phyloP scores from a whole-genome alignment of 2,329 filamentous ascomycete species.

The Fusarium ambrosium region DNA sequence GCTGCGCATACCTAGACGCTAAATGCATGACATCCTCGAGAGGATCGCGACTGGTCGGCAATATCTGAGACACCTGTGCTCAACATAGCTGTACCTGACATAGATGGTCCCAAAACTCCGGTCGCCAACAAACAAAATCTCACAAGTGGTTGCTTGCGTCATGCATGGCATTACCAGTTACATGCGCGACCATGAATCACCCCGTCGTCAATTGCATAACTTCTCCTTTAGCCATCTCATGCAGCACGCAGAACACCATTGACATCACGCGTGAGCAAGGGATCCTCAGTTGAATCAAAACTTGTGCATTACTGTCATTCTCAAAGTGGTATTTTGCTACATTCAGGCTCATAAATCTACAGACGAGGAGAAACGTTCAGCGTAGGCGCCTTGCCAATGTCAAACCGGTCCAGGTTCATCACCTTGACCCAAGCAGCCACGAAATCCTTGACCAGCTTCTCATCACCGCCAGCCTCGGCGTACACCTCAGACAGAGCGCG shows the following conservation, averaged over 20 bases:
- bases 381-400: conserved; percentile 50
- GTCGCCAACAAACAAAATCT: background rate
- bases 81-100: background rate
- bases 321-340: conserved; percentile 42
- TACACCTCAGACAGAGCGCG: conserved; percentile 80
- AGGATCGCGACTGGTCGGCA: background rate
- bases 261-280: background rate
- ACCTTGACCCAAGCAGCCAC: conserved; percentile 80
- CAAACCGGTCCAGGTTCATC: conserved; percentile 79
- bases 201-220: background rate
- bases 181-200: background rate
- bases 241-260: background rate
- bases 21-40: background rate
- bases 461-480: conserved; percentile 67
- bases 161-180: background rate
- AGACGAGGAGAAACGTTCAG: conserved; percentile 35
- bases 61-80: background rate
- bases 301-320: conserved; percentile 22
- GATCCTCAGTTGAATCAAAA: background rate
- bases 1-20: background rate
- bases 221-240: no score
- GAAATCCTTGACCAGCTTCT: conserved; percentile 80
- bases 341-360: conserved; percentile 41
- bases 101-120: background rate
- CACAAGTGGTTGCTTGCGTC: background rate